Evolutionary conservation across 495 filamentous ascomycete species (phyloP).

Genomic region (Extremus antarcticus): DNA sequence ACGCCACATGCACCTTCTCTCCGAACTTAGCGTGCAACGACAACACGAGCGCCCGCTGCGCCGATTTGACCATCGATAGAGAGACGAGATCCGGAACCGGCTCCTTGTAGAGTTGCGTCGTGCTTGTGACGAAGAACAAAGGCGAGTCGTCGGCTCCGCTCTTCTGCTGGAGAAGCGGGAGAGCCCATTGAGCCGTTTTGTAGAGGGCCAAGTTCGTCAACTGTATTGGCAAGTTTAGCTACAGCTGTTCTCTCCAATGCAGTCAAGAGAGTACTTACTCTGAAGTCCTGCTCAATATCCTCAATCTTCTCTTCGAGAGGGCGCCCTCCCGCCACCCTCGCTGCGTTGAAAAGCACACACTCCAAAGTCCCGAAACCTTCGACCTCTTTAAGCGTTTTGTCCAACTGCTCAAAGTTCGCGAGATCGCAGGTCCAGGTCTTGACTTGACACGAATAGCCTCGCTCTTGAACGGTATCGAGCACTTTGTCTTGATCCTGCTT

Average conservation of each 20-base stretch:
- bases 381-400: slow-evolving; percentile 10
- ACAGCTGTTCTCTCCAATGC: background rate
- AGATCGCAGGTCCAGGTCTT: slow-evolving; percentile 18
- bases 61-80: slow-evolving; percentile 18
- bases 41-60: slow-evolving; percentile 18
- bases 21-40: slow-evolving; percentile 16
- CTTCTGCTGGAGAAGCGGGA: slow-evolving; percentile 14
- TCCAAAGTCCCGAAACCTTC: slow-evolving; percentile 15
- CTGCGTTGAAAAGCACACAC: slow-evolving; percentile 20
- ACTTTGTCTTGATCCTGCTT: slow-evolving; percentile 14
- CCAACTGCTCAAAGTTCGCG: slow-evolving; percentile 9
- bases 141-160: slow-evolving; percentile 3
- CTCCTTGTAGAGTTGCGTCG: slow-evolving; percentile 13
- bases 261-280: slow-evolving; percentile 1
- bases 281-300: slow-evolving; percentile 12
- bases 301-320: slow-evolving; percentile 10
- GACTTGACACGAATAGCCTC: slow-evolving; percentile 17
- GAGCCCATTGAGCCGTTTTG: slow-evolving; percentile 16
- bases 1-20: slow-evolving; percentile 14
- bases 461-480: slow-evolving; percentile 15
- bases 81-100: slow-evolving; percentile 14
- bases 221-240: background rate
- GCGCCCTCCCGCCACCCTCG: slow-evolving; percentile 10
- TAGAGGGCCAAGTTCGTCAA: slow-evolving; percentile 12
- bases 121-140: slow-evolving; percentile 16